phyloP scores from a whole-genome alignment of 2,329 filamentous ascomycete genomes.

The Lachnellula arida region DNA sequence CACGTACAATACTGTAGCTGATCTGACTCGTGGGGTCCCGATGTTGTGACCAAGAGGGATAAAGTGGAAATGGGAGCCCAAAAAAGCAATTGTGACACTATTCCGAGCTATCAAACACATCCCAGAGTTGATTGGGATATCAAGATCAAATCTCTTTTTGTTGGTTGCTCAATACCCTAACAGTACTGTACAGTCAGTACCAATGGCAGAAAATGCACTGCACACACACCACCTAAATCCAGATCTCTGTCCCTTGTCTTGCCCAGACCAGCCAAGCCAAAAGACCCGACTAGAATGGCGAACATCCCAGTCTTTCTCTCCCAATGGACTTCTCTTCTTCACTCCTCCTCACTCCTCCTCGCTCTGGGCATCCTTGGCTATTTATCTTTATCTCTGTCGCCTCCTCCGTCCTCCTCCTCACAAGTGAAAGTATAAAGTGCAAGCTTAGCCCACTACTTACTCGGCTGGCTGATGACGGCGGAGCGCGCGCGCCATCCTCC shows the following conservation, averaged over 20 bases:
- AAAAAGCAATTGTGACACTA: no score
- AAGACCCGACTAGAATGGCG: not conserved
- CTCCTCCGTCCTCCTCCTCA: no score
- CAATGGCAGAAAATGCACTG: not conserved
- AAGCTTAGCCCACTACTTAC: conserved; percentile 2
- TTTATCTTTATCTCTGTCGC: not conserved
- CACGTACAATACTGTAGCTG: no score
- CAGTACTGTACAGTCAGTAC: not conserved
- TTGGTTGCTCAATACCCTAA: no score
- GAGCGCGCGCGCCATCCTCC: not conserved
- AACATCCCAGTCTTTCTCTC: not conserved
- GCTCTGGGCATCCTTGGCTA: conserved; percentile 1
- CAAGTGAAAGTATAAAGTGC: not conserved
- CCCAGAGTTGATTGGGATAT: no score
- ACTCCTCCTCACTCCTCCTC: not conserved
- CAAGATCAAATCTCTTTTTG: no score
- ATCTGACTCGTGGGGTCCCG: no score
- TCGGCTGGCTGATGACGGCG: not conserved
- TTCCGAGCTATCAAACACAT: no score
- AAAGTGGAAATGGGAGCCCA: no score
- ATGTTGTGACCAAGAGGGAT: no score
- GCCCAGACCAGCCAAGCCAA: not conserved
- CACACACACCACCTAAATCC: not conserved
- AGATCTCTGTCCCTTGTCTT: not conserved
- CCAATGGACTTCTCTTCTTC: not conserved